Evolutionary conservation across 768 basidiomycete genomes (phyloP).

Genomic region (Mycena belliarum): DNA sequence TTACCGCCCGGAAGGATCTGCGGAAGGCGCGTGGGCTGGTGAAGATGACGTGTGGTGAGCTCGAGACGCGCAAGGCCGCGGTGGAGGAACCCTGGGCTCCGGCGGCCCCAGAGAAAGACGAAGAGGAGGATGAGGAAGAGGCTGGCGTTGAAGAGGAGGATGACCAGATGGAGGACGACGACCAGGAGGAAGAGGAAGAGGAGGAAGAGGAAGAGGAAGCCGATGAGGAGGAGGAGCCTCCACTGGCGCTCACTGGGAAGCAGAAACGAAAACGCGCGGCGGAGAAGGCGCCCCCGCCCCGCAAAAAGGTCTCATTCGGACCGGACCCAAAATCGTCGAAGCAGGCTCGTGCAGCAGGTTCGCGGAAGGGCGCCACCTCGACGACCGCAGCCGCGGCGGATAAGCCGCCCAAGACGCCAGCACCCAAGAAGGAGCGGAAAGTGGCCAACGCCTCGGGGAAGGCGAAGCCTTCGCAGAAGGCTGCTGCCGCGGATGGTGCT

Average conservation of each 20-base stretch:
- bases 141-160: slow-evolving; percentile 37
- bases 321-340: slow-evolving; percentile 27
- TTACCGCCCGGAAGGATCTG: slow-evolving; percentile 65
- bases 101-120: slow-evolving; percentile 38
- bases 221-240: slow-evolving; percentile 39
- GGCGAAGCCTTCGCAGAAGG: slow-evolving; percentile 28
- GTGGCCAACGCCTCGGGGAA: slow-evolving; percentile 39
- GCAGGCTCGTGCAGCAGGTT: slow-evolving; percentile 18
- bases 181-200: slow-evolving; percentile 38
- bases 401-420: slow-evolving; percentile 30
- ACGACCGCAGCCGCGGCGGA: slow-evolving; percentile 20
- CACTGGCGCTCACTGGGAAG: slow-evolving; percentile 32
- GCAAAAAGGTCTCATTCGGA: slow-evolving; percentile 59
- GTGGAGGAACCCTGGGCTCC: slow-evolving; percentile 45
- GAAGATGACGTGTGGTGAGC: slow-evolving; percentile 39
- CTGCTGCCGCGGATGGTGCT: slow-evolving; percentile 17
- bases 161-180: slow-evolving; percentile 40
- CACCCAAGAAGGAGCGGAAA: slow-evolving; percentile 28
- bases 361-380: slow-evolving; percentile 12
- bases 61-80: slow-evolving; percentile 41
- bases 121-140: slow-evolving; percentile 34
- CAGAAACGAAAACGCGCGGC: slow-evolving; percentile 48
- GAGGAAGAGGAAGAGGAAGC: slow-evolving; percentile 36
- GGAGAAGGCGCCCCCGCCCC: slow-evolving; percentile 32
- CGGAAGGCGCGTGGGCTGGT: slow-evolving; percentile 64